phyloP scores from a whole-genome alignment of 176 grass and related monocot genomes.

The Secale cereale region DNA sequence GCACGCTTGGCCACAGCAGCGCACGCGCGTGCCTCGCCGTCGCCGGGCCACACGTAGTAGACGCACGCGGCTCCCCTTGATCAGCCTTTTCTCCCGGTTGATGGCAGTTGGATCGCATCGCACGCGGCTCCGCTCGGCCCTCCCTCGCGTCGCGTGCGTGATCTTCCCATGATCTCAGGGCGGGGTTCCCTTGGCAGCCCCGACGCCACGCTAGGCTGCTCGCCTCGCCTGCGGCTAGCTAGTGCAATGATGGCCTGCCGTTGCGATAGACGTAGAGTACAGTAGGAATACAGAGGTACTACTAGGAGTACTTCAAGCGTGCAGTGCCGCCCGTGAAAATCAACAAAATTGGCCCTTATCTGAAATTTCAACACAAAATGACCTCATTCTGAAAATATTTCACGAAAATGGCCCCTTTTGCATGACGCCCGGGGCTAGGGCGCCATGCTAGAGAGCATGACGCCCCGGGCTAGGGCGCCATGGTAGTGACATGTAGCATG shows the following conservation, averaged over 20 bases:
- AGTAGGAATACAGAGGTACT: too few species aligned
- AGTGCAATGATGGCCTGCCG: neutral
- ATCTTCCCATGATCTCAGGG: neutral
- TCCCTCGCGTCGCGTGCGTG: neutral
- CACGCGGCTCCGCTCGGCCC: too few species aligned
- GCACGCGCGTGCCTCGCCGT: too few species aligned
- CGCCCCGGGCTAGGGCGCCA: too few species aligned
- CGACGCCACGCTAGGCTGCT: neutral
- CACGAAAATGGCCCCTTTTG: too few species aligned
- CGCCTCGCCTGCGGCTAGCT: neutral
- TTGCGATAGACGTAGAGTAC: neutral
- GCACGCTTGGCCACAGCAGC: neutral
- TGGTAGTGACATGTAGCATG: too few species aligned
- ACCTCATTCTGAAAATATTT: too few species aligned
- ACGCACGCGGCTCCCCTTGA: neutral
- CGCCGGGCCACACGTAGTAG: neutral
- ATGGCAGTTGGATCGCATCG: neutral
- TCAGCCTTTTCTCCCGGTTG: neutral
- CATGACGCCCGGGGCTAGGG: too few species aligned
- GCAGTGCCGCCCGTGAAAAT: neutral
- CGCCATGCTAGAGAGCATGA: too few species aligned
- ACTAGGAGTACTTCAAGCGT: neutral
- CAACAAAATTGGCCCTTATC: too few species aligned
- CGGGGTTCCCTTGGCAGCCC: too few species aligned
- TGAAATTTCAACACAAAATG: too few species aligned